Percentiles rank a stretch among this genome's conserved stretches.
Evolutionary conservation across 2,329 filamentous ascomycete species (phyloP).

Genomic region (Sporothrix curviconia): DNA sequence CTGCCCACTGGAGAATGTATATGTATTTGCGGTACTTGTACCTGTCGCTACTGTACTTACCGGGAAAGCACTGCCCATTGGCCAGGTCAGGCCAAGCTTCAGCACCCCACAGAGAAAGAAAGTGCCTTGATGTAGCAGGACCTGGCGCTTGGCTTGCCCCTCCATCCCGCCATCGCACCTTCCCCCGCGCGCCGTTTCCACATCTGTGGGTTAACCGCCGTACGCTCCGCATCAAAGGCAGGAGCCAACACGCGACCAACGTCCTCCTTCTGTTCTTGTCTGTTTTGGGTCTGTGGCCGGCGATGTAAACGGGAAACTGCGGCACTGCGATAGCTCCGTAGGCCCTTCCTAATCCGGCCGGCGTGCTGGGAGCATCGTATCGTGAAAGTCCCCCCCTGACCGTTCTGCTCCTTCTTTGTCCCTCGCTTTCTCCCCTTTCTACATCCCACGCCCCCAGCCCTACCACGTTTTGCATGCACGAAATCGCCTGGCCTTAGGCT

Average conservation of each 20-base stretch:
- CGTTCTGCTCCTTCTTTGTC: neutral
- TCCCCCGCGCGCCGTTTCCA: neutral
- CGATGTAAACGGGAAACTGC: neutral
- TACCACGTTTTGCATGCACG: too few species aligned
- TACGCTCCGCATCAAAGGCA: neutral
- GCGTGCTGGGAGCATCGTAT: neutral
- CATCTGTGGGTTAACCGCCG: slow-evolving; percentile 1
- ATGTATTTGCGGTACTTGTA: neutral
- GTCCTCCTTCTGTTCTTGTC: neutral
- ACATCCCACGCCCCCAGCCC: neutral
- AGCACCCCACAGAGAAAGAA: neutral
- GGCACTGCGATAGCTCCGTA: neutral
- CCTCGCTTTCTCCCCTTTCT: neutral
- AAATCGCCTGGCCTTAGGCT: neutral
- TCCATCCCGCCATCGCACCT: neutral
- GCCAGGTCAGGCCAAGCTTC: neutral
- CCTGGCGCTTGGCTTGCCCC: neutral
- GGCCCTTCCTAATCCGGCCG: neutral
- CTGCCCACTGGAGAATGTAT: neutral
- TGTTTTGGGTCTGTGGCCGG: neutral
- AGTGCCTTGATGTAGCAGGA: neutral
- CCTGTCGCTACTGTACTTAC: too few species aligned
- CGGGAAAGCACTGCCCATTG: neutral
- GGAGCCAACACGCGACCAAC: slow-evolving; percentile 9
- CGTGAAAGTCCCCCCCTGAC: neutral